Evolutionary conservation across 2,329 filamentous ascomycete genomes (phyloP), one percentile per base, ranked within the genome.

Genomic region (Claviceps monticola): DNA sequence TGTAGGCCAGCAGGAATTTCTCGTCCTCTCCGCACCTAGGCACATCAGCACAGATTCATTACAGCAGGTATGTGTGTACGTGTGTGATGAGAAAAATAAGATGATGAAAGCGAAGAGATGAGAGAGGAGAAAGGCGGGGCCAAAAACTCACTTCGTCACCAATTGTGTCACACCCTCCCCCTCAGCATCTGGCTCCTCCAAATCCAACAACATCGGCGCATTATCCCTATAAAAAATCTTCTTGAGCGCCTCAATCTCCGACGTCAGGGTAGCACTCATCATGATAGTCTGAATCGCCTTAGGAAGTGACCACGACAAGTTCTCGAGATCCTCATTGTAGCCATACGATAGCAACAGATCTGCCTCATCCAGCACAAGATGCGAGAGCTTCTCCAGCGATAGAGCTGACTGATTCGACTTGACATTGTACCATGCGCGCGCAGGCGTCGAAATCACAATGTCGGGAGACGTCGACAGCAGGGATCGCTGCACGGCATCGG

Each of bases 301-400:
- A 0, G 91, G 90, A 21, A 97, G 74, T 2, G 82, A 78, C 58
- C 84, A 81, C 0, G 89, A 77, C 37, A 98, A 75, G 58, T 80
- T 84, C 61, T 89, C 80, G 55, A 98, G 76, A 60, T 97, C 93
- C 54, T 95, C 86, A 53, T 91, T 84, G 64, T 96, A 95, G 48
- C 90, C 93, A 63, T 97, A 98, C 4, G 88, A 94, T 52, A 97
- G 73, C 6, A 98, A 85, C 56, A 98, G 69, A 63, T 98, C 93
- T 2, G 91, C 90, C 70, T 98, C 93, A 65, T 98, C 93, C 50
- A 98, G 82, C 0, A 97, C 86, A 16, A 97, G 71, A 57, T 89
- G 82, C 36, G 80, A 78, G 21, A 98, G 74, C 47, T 79, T 76
- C 16, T 83, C 78, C 36, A 95, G 71, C 1, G 82, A 80, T 48